Conservation (phyloP, 1,139 yeast genomes). For the Kodamaea alishanica region DNA sequence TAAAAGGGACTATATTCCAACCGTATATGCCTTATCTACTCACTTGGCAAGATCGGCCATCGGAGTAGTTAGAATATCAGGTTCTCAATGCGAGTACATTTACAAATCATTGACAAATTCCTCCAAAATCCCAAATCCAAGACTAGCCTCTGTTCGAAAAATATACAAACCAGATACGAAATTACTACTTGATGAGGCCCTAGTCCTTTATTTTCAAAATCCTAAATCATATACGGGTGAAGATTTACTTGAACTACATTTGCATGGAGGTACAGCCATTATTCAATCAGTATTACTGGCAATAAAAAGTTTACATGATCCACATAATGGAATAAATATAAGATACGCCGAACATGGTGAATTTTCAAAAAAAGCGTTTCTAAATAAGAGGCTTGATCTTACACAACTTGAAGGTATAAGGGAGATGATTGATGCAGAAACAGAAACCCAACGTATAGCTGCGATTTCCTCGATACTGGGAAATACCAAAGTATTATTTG, state of each 20-base stretch:
- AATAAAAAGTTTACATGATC: conserved; percentile 50
- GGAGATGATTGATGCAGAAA: conserved; percentile 89
- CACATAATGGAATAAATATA: conserved; percentile 40
- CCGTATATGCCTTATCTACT: conserved; percentile 89
- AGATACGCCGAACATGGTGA: conserved; percentile 93
- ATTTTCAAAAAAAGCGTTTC: conserved; percentile 78
- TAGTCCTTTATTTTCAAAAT: conserved; percentile 61
- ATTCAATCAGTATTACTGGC: conserved; percentile 64
- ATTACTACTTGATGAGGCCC: conserved; percentile 67
- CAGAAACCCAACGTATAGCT: conserved; percentile 79
- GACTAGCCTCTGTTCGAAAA: conserved; percentile 56
- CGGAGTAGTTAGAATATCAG: conserved; percentile 81
- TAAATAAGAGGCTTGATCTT: conserved; percentile 63
- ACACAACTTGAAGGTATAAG: conserved; percentile 90
- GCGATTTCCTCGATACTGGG: conserved; percentile 77
- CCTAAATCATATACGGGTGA: conserved; percentile 95
- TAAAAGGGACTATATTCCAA: conserved; percentile 34
- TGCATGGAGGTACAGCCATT: conserved; percentile 93
- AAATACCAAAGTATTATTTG: conserved; percentile 50
- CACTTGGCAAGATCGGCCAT: conserved; percentile 80
- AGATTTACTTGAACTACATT: conserved; percentile 78
- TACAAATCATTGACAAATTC: conserved; percentile 44
- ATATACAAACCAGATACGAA: conserved; percentile 41
- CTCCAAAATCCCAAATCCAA: conserved; percentile 48
- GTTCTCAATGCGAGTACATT: conserved; percentile 53